phyloP scores from a whole-genome alignment of 2,329 filamentous ascomycete species.

The Microdochium trichocladiopsis region DNA sequence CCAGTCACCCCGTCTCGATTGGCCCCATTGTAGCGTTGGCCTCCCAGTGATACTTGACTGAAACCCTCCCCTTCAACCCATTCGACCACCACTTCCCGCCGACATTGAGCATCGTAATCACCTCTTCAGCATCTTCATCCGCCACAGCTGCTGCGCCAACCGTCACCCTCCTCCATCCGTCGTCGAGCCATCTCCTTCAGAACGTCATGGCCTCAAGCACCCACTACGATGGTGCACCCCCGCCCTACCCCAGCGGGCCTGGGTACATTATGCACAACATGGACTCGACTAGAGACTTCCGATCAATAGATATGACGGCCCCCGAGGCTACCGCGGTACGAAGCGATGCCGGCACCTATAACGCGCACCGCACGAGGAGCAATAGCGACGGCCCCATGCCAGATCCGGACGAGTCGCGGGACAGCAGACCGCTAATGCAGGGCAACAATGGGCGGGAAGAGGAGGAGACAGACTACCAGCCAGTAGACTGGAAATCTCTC shows the following conservation, averaged over 20 bases:
- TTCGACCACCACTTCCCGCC: too few species aligned
- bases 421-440: not conserved
- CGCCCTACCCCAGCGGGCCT: not conserved
- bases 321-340: not conserved
- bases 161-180: too few species aligned
- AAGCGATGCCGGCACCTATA: not conserved
- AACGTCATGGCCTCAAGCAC: not conserved
- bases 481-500: conserved; percentile 21
- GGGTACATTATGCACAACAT: not conserved
- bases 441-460: not conserved
- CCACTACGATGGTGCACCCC: not conserved
- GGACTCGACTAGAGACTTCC: not conserved
- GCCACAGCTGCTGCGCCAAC: too few species aligned
- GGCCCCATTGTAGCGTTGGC: too few species aligned
- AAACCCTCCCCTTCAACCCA: not conserved
- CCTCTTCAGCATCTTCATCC: too few species aligned
- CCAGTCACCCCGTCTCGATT: not conserved
- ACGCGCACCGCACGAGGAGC: not conserved
- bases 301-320: not conserved
- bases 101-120: too few species aligned
- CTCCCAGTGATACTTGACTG: not conserved
- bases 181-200: not conserved
- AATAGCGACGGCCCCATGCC: not conserved
- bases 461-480: conserved; percentile 23
- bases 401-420: not conserved